phyloP scores from a whole-genome alignment of 2,329 filamentous ascomycete species.

The Cladosporium austrohemisphaericum region DNA sequence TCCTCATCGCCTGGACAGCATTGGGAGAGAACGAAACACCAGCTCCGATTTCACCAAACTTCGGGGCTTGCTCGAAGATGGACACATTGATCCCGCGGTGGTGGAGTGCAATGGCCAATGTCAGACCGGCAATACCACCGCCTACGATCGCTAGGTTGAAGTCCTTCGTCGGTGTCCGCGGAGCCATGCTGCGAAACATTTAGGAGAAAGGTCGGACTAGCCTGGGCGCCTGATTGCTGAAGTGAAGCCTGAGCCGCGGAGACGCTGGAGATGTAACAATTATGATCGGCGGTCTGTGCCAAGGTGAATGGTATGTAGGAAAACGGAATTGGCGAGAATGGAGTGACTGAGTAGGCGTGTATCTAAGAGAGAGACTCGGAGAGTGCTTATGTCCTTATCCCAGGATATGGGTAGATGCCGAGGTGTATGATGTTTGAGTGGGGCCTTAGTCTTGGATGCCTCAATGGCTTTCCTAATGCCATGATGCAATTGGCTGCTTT shows the following conservation, averaged over 20 bases:
- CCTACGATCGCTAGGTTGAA: slow-evolving; percentile 45
- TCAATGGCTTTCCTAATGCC: background rate
- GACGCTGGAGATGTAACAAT: slow-evolving; percentile 5
- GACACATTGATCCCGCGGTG: slow-evolving; percentile 40
- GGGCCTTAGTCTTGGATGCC: no score
- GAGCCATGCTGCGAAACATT: background rate
- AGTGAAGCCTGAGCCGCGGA: background rate
- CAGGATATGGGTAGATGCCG: background rate
- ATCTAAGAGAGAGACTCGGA: no score
- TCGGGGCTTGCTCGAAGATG: slow-evolving; percentile 55
- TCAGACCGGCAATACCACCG: slow-evolving; percentile 56
- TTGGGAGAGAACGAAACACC: slow-evolving; percentile 57
- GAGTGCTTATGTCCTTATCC: no score
- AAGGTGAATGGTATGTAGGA: no score
- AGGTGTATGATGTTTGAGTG: no score
- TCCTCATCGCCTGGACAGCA: slow-evolving; percentile 50
- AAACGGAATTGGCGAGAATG: no score
- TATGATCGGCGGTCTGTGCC: no score
- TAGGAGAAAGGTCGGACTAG: background rate
- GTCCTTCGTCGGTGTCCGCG: slow-evolving; percentile 11
- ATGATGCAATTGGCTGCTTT: background rate
- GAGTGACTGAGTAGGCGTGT: no score
- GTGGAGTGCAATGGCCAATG: slow-evolving; percentile 52
- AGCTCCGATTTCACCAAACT: slow-evolving; percentile 57
- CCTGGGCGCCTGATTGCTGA: background rate